phyloP scores from a whole-genome alignment of 192 early-diverging fungal genomes.

The Entomortierella lignicola region DNA sequence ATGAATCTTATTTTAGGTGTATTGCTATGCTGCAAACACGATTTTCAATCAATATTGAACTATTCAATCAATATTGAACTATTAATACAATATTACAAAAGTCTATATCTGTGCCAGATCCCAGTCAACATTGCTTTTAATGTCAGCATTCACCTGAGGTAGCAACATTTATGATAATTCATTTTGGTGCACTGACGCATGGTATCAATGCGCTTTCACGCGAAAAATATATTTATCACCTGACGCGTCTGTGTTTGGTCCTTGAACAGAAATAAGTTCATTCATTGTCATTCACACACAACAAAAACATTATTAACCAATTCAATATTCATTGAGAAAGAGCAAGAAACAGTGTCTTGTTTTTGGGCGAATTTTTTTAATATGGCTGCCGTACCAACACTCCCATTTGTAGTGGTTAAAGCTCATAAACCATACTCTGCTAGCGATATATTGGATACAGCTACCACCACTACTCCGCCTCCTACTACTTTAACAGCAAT shows the following conservation, averaged over 20 bases:
- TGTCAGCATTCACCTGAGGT: too few species aligned
- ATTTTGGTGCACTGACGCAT: too few species aligned
- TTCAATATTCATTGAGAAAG: not conserved
- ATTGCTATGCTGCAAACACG: too few species aligned
- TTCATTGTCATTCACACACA: not conserved
- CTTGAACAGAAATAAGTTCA: not conserved
- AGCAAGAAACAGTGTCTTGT: not conserved
- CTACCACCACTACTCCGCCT: not conserved
- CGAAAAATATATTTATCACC: not conserved
- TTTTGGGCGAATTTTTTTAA: not conserved
- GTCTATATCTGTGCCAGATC: too few species aligned
- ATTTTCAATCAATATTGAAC: too few species aligned
- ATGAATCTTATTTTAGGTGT: too few species aligned
- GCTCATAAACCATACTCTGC: slow-evolving; percentile 25
- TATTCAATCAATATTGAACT: too few species aligned
- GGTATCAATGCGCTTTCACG: too few species aligned
- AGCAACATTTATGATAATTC: too few species aligned
- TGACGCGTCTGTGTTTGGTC: not conserved
- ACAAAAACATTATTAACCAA: too few species aligned
- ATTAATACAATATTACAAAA: too few species aligned
- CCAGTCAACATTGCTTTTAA: too few species aligned
- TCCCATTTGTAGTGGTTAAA: slow-evolving; percentile 36
- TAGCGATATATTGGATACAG: slow-evolving; percentile 14
- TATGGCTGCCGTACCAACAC: slow-evolving; percentile 24
- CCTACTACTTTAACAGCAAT: not conserved